Base-by-base conservation (phyloP, 2,329 filamentous ascomycete species). In the Xylaria sp. region DNA sequence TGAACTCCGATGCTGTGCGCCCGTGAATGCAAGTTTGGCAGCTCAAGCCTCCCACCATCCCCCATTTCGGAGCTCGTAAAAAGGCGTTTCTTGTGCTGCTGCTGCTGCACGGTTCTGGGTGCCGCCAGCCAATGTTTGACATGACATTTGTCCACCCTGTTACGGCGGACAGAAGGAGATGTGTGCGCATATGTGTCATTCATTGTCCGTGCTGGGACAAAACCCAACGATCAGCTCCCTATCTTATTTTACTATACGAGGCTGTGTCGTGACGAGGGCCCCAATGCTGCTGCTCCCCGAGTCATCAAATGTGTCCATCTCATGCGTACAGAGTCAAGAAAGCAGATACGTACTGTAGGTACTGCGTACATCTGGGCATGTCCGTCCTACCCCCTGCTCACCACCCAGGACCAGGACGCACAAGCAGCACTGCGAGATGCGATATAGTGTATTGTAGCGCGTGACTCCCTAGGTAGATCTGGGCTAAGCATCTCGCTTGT, bases 11-110 rank as follows among this genome's bases (percentile, higher is more conserved):
- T 67, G 74, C 63, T 61, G 75, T 75, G 74, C 62, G 57, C 67
- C 75, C 75, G 45, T 71, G 67, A 64, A 73, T 77, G 74, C 74
- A 72, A 72, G 74, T 76, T 75, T 77, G 75, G 71, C 75, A 77
- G 74, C 69, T 74, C 58, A 53, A 65, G 60, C 27, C 45, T 51
- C 64, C 39, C 42, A 45, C n/a, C n/a, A 2, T 19, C 42, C 24
- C 62, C 51, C 57, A 27, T 61, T 47, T 67, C 27, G 55, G 47
- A 51, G 32, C 60, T 61, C 59, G 56, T 61, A 36, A 54, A 57
- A 66, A 27, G 24, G 24, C 51, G 50, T 64, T 60, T 56, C n/a
- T 32, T 62, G 51, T 50, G 24, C 24, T 27, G 24, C 24, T 27
- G 24, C 24, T 27, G 24, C 24, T 27, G 50, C 42, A 47, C 60